Conservation (phyloP, 257 asterid species). For the Thymus mandschuricus region DNA sequence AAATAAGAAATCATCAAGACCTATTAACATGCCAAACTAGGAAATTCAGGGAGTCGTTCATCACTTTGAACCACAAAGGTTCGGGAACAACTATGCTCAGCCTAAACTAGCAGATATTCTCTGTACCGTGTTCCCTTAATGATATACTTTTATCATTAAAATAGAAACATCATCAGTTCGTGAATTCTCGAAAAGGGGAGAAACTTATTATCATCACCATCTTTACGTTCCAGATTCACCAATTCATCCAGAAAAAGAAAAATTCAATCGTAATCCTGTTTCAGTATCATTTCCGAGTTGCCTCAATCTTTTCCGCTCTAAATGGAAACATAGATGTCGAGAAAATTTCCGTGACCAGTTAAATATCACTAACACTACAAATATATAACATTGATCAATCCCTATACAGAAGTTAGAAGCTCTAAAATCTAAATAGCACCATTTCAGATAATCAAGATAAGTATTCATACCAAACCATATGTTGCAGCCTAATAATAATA, state of each 20-base stretch:
- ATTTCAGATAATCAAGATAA: slow-evolving; percentile 8
- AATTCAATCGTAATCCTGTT: not conserved
- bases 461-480: slow-evolving; percentile 2
- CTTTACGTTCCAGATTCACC: not conserved
- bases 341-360: not conserved
- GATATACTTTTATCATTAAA: slow-evolving; percentile 1
- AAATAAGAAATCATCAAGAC: slow-evolving; percentile 1
- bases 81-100: not conserved
- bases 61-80: not conserved
- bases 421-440: not conserved
- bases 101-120: slow-evolving; percentile 15
- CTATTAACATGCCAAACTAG: slow-evolving; percentile 1
- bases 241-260: not conserved
- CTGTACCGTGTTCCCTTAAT: not conserved
- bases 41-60: not conserved
- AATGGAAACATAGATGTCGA: not conserved
- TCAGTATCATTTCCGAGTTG: slow-evolving; percentile 5
- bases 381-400: slow-evolving; percentile 1
- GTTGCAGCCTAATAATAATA: not conserved
- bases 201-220: not conserved
- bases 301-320: slow-evolving; percentile 5
- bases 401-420: slow-evolving; percentile 21
- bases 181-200: not conserved
- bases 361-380: not conserved
- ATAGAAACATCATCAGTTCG: slow-evolving; percentile 16